A percentile compares a stretch with the other conserved stretches of the same genome.
These are phyloP conservation scores for Annulohypoxylon moriforme DNA, from an alignment of 495 filamentous ascomycete genomes.

Conservation along the genomic window DNA sequence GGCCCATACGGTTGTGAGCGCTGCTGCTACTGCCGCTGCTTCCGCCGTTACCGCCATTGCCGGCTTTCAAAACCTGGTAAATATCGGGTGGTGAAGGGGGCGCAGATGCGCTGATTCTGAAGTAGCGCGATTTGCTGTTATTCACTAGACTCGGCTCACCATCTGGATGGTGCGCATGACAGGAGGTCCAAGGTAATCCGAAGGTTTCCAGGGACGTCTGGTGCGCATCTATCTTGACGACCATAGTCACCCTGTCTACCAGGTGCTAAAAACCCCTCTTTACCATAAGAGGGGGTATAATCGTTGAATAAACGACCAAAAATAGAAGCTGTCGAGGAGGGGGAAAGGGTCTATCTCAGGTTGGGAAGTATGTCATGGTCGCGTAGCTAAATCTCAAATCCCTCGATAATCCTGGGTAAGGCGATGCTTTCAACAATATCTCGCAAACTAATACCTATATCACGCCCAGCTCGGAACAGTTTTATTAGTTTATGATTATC, in stretches of 20 bases:
- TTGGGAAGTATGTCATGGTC: conserved; percentile 45
- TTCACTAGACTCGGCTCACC: conserved; percentile 20
- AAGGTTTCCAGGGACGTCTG: conserved; percentile 40
- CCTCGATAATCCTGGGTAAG: background rate
- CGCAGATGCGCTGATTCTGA: conserved; percentile 30
- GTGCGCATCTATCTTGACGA: conserved; percentile 37
- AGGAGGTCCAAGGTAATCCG: conserved; percentile 34
- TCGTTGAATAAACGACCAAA: conserved; percentile 7
- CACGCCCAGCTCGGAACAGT: background rate
- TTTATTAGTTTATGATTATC: conserved; percentile 4
- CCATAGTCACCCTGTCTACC: conserved; percentile 34
- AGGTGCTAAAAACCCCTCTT: conserved; percentile 3
- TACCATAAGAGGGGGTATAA: background rate
- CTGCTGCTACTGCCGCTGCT: background rate
- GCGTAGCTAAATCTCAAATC: conserved; percentile 22
- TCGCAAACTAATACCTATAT: conserved; percentile 1
- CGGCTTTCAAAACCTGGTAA: conserved; percentile 25
- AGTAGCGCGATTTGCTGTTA: conserved; percentile 29
- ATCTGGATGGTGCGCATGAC: conserved; percentile 18
- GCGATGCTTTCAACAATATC: background rate
- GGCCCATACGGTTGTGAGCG: background rate
- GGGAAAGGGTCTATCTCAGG: conserved; percentile 19
- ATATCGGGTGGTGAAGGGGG: conserved; percentile 36
- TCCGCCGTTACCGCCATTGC: background rate
- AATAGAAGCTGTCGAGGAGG: background rate